phyloP scores from a whole-genome alignment of 164 flowering plant species.

The Nymphaea thermarum region DNA sequence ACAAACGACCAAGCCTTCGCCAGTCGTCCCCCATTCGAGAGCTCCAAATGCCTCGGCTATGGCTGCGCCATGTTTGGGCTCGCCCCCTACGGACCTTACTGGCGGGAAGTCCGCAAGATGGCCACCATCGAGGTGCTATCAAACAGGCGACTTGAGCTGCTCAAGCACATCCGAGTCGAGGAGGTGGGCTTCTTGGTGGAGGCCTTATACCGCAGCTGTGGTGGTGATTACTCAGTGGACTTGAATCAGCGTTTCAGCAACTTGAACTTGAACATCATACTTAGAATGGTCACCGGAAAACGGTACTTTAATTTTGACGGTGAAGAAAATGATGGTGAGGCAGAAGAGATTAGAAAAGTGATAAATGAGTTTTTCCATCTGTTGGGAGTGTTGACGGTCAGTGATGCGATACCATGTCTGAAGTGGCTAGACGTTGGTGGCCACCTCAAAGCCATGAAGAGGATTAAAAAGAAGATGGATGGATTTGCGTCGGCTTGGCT shows the following conservation, averaged over 20 bases:
- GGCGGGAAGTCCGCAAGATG: constrained; percentile 22
- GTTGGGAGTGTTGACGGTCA: too few species aligned
- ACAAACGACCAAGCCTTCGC: constrained; percentile 4
- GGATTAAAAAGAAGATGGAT: too few species aligned
- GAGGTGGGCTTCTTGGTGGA: constrained; percentile 14
- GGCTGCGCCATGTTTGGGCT: not conserved
- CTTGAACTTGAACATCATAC: constrained; percentile 13
- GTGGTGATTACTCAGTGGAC: constrained; percentile 11
- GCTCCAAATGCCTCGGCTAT: not conserved
- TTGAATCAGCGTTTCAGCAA: constrained; percentile 24
- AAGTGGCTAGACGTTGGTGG: too few species aligned
- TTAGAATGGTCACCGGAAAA: constrained; percentile 29
- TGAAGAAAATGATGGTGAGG: too few species aligned
- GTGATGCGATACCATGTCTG: too few species aligned
- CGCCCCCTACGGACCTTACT: constrained; percentile 4
- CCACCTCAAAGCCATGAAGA: too few species aligned
- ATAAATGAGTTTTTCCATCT: too few species aligned
- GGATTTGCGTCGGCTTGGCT: too few species aligned
- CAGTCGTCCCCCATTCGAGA: not conserved
- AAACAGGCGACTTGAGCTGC: constrained; percentile 18
- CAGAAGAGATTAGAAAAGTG: too few species aligned
- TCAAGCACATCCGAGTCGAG: constrained; percentile 14
- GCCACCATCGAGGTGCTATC: constrained; percentile 27
- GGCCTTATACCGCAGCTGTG: constrained; percentile 13
- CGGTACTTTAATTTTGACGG: constrained; percentile 3